Evolutionary conservation across 2,329 filamentous ascomycete genomes (phyloP).

Genomic region (Ceratocystis ficicola): DNA sequence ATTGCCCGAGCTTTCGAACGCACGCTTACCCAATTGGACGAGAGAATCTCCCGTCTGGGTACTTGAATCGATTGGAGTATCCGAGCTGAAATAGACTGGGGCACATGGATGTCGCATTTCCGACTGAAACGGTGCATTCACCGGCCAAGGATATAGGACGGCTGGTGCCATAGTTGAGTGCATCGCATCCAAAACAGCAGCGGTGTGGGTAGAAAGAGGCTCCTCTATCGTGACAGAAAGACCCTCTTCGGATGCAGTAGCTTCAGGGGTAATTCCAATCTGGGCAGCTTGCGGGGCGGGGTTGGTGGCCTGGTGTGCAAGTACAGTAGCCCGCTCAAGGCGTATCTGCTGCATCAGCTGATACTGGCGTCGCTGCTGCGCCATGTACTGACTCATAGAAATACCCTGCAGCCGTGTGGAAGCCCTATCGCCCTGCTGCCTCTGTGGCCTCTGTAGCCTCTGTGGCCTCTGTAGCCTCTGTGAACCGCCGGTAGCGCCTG

Average conservation of each 20-base stretch:
- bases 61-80: too few species aligned
- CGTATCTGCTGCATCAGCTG: constrained; percentile 7
- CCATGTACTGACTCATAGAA: not conserved
- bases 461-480: not conserved
- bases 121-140: not conserved
- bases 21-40: not conserved
- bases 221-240: constrained; percentile 14
- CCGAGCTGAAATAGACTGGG: too few species aligned
- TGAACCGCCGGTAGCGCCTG: not conserved
- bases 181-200: constrained; percentile 20
- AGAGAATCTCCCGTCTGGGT: too few species aligned
- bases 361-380: constrained; percentile 2
- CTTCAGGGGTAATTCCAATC: not conserved
- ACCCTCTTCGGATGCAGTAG: constrained; percentile 1
- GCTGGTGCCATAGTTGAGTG: constrained; percentile 1
- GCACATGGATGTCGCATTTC: not conserved
- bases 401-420: not conserved
- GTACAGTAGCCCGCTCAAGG: not conserved
- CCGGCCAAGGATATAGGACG: not conserved
- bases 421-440: not conserved
- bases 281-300: not conserved
- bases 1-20: not conserved
- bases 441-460: not conserved
- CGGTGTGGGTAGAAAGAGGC: constrained; percentile 17
- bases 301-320: not conserved